Conservation (phyloP, 345 rosid genomes). For the Acer campestre region DNA sequence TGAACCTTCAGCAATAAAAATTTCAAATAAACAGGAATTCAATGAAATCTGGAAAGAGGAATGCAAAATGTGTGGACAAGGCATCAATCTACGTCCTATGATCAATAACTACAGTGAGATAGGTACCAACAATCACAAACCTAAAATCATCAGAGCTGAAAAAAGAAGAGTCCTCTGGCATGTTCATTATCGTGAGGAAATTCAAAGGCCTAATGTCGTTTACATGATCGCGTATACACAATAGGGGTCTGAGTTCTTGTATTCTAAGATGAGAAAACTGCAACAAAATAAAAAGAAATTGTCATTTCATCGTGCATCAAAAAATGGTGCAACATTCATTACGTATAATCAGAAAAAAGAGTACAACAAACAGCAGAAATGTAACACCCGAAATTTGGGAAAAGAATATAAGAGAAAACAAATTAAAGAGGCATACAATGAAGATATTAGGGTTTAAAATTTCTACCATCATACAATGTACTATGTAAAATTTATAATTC, state of each 20-base stretch:
- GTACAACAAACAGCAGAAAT: background rate
- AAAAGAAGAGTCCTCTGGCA: constrained; percentile 61
- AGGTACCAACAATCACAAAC: constrained; percentile 35
- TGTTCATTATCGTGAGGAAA: constrained; percentile 60
- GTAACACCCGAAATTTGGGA: background rate
- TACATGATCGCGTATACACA: constrained; percentile 38
- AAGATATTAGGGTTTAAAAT: background rate
- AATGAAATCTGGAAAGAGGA: background rate
- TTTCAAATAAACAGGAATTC: background rate
- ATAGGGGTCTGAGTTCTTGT: constrained; percentile 58
- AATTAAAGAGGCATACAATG: background rate
- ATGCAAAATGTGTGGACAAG: background rate
- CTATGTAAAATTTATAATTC: background rate
- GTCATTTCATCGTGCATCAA: background rate
- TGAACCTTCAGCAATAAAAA: background rate
- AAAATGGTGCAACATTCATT: background rate
- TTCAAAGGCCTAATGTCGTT: constrained; percentile 63
- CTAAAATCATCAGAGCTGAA: constrained; percentile 83
- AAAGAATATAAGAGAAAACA: background rate
- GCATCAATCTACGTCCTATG: background rate
- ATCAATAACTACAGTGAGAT: background rate
- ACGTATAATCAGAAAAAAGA: background rate
- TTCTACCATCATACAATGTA: background rate
- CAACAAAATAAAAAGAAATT: constrained; percentile 15
- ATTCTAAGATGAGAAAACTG: constrained; percentile 69